These are phyloP conservation scores for Lipomyces lipofer DNA, from an alignment of 805 yeast species.

Conservation along the genomic window DNA sequence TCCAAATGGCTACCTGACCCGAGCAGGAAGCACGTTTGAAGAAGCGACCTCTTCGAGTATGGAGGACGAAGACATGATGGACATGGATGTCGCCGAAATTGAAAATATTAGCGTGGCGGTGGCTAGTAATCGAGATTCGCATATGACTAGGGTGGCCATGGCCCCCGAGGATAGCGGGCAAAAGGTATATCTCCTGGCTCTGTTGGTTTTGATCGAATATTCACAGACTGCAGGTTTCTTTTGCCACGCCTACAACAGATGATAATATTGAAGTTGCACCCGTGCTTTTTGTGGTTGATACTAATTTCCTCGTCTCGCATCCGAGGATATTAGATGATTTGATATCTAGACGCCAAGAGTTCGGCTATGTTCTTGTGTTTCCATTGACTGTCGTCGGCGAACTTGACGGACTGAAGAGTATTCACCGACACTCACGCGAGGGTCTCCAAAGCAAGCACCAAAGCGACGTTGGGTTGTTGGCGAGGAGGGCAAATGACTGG, in stretches of 20 bases:
- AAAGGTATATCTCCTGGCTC: background rate
- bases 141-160: background rate
- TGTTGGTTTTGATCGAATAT: background rate
- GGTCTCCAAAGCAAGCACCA: slow-evolving; percentile 8
- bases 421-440: slow-evolving; percentile 32
- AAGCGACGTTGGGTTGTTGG: slow-evolving; percentile 52
- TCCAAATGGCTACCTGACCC: too few relatives aligned
- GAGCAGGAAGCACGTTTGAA: too few relatives aligned
- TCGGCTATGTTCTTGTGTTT: slow-evolving; percentile 56
- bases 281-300: slow-evolving; percentile 58
- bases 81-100: slow-evolving; percentile 8
- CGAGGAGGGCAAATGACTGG: slow-evolving; percentile 80
- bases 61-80: slow-evolving; percentile 15
- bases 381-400: slow-evolving; percentile 74
- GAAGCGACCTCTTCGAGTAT: too few relatives aligned
- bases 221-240: background rate
- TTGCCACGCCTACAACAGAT: background rate
- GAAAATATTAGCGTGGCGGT: slow-evolving; percentile 4
- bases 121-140: background rate
- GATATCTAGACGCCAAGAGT: slow-evolving; percentile 43
- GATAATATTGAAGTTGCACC: slow-evolving; percentile 4
- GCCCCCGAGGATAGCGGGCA: background rate
- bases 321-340: slow-evolving; percentile 58
- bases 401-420: slow-evolving; percentile 75
- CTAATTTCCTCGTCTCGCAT: slow-evolving; percentile 78